Percentiles rank a stretch among this genome's conserved stretches.
Evolutionary conservation across 2,329 filamentous ascomycete genomes (phyloP).

Genomic region (Trichoderma asperellum): DNA sequence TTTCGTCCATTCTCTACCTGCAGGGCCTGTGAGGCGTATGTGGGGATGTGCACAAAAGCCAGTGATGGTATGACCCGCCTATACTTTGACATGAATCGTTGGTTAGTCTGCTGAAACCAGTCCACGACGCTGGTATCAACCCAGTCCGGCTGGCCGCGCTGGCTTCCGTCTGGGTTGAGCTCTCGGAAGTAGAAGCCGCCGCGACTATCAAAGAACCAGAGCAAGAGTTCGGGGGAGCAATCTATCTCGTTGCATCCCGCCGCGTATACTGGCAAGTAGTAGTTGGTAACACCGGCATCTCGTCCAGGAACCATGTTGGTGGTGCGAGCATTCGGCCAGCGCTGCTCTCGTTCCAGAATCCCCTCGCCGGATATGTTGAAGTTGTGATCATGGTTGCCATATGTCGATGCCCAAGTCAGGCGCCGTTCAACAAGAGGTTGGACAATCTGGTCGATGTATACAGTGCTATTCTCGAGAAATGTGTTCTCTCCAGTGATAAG

Average conservation of each 20-base stretch:
- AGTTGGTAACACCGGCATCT: constrained; percentile 51
- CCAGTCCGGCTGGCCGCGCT: constrained; percentile 48
- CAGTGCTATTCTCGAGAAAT: constrained; percentile 56
- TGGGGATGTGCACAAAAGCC: constrained; percentile 55
- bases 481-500: constrained; percentile 70
- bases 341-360: constrained; percentile 49
- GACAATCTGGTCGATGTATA: constrained; percentile 63
- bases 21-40: constrained; percentile 47
- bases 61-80: constrained; percentile 48
- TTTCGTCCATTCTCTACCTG: constrained; percentile 39
- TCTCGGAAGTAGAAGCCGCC: constrained; percentile 59
- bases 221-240: constrained; percentile 51
- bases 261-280: constrained; percentile 51
- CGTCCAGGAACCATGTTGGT: constrained; percentile 44
- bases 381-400: constrained; percentile 71
- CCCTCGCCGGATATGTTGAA: constrained; percentile 57
- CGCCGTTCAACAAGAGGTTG: constrained; percentile 58
- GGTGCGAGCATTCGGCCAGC: constrained; percentile 46
- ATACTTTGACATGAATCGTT: constrained; percentile 38
- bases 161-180: constrained; percentile 37
- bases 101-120: constrained; percentile 49
- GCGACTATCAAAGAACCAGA: constrained; percentile 75
- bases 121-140: constrained; percentile 49
- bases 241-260: constrained; percentile 38
- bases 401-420: constrained; percentile 67